These are phyloP conservation scores for Calocera viscosa DNA, from an alignment of 768 basidiomycete genomes.

Conservation along the genomic window DNA sequence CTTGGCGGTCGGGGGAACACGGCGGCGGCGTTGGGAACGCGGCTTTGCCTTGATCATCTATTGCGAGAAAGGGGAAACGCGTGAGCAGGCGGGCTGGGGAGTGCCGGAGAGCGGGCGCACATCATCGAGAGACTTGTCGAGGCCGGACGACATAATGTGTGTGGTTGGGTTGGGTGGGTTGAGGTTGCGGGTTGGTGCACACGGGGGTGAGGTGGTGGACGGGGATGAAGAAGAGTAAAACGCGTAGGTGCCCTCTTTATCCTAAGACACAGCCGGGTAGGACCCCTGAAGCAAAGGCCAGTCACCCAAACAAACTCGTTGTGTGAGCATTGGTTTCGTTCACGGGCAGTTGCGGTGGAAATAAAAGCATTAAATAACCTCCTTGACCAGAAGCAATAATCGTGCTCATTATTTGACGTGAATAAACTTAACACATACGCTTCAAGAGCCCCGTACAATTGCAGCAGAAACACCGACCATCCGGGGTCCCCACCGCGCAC, in stretches of 20 bases:
- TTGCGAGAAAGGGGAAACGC: conserved; percentile 9
- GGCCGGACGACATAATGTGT: conserved; percentile 24
- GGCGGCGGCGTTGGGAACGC: conserved; percentile 31
- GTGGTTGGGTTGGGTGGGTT: neutral
- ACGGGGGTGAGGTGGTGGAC: neutral
- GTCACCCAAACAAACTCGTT: neutral
- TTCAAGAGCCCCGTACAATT: no score
- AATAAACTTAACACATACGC: no score
- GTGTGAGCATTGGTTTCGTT: no score
- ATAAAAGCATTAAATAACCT: no score
- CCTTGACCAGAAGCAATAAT: no score
- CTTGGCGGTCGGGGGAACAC: conserved; percentile 35
- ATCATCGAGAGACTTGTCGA: conserved; percentile 80
- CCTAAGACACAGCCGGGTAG: neutral
- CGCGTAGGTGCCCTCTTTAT: neutral
- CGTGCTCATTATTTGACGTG: no score
- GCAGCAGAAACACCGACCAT: neutral
- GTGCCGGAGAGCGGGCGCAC: conserved; percentile 33
- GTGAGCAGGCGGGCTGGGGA: conserved; percentile 24
- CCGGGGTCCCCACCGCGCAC: neutral
- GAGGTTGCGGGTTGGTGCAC: neutral
- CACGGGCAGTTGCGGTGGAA: no score
- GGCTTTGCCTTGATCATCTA: conserved; percentile 11
- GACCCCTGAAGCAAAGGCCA: neutral
- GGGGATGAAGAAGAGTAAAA: neutral